Base-by-base conservation (phyloP, 805 yeast genomes). In the Wickerhamomyces bovis region DNA sequence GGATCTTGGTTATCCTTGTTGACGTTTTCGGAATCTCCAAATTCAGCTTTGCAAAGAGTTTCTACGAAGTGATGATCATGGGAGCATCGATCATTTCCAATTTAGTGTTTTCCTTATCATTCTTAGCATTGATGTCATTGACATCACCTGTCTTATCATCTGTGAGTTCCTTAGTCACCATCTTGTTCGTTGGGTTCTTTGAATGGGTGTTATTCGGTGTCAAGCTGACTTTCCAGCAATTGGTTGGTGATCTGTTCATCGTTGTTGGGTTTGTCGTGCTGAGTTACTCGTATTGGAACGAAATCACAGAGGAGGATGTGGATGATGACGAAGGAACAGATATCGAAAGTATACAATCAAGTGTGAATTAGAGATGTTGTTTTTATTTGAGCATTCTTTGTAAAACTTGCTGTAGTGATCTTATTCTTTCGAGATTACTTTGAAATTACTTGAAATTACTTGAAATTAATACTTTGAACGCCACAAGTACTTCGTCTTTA, bases 111-210 rank as follows among this genome's bases (percentile, higher is more conserved):
- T 81, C 88, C 33, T 82, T 84, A 8, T 71, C 85, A 28, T 88
- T 89, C 54, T 70, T 88, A 48, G 75, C 89, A 2, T 67, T 88
- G 52, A 85, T 88, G 85, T 82, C 95, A 0, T 72, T 88, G 46
- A 88, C 96, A 0, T 81, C 86, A 4, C 96, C 96, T 0, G 95
- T 89, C 2, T 68, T 89, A 39, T 84, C 94, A 2, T 78, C 86
- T 0, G 80, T 76, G 8, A 73, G 83, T 30, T 77, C 89, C 0
- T 67, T 88, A 48, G 72, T 88, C 42, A 86, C 96, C 0, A 89
- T 89, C 19, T 74, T 88, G 51, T 63, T 88, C 44, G 94, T 89
- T 39, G 95, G 96, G 0, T 43, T 85, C 1, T 80, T 80, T 19
- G 96, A 88, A 60, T 85, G 85, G 82, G 45, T 75, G 0, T 54